Evolutionary conservation across 176 grass and related monocot species (phyloP).

Genomic region (Cocos nucifera): DNA sequence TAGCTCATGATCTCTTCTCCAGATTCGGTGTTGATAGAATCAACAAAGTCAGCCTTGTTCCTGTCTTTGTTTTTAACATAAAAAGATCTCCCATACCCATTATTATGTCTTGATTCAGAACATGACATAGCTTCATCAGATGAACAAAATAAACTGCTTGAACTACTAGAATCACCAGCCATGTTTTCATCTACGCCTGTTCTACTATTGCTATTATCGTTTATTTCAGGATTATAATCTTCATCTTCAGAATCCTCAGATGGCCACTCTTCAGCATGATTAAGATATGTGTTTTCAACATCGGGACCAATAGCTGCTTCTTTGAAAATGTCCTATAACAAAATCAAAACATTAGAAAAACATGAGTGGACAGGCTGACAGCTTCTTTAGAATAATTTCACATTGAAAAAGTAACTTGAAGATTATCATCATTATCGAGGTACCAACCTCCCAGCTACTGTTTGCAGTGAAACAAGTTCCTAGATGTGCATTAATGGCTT

Average conservation of each 20-base stretch:
- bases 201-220: slow-evolving; percentile 41
- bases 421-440: slow-evolving; percentile 8
- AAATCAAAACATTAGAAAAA: neutral
- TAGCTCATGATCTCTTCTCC: slow-evolving; percentile 40
- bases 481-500: slow-evolving; percentile 87
- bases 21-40: slow-evolving; percentile 35
- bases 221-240: slow-evolving; percentile 79
- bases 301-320: slow-evolving; percentile 49
- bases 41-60: slow-evolving; percentile 2
- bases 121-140: slow-evolving; percentile 54
- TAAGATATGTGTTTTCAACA: slow-evolving; percentile 24
- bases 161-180: slow-evolving; percentile 50
- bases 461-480: slow-evolving; percentile 51
- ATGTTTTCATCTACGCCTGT: slow-evolving; percentile 37
- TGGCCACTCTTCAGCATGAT: slow-evolving; percentile 60
- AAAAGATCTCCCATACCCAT: slow-evolving; percentile 25
- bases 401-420: slow-evolving; percentile 3
- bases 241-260: slow-evolving; percentile 98
- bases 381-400: neutral
- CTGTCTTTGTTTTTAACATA: slow-evolving; percentile 13
- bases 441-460: slow-evolving; percentile 48
- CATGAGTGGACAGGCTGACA: neutral
- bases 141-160: slow-evolving; percentile 51
- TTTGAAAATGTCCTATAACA: slow-evolving; percentile 75
- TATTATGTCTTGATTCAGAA: slow-evolving; percentile 40